Evolutionary conservation across 257 asterid species (phyloP), one percentile per base, ranked within the genome.

Genomic region (Penstemon davidsonii): DNA sequence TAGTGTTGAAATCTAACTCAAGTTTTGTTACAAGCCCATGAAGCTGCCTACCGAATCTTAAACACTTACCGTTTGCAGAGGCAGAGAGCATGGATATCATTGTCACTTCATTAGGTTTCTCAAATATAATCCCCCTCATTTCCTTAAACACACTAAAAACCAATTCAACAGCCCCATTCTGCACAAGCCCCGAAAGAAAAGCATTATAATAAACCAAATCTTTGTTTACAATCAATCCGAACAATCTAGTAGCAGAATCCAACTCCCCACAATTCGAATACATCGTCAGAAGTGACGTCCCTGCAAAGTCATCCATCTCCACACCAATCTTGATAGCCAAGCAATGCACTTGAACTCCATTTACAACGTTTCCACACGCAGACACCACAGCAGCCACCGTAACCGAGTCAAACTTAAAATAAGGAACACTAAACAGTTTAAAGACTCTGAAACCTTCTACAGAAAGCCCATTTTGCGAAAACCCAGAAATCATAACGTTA

Each of bases 291-390:
- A 93, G 74, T 3, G 99, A 84, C 0, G 97, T 84, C 0, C 83
- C 85, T 0, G 75, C 91, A 55, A 84, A 87, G 55, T 77, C 78
- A 66, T 86, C 85, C 65, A 57, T 51, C 49, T 87, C 95, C 59
- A 83, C 88, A 18, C 95, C 95, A 78, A 86, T 76, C 91, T 93
- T 90, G 53, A 87, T 57, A 15, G 87, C 95, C 85, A 86, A 77
- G 69, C 91, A 85, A 74, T 88, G 96, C 81, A 87, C 60, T 70
- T 87, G 96, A 66, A 53, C 41, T 7, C 96, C 96, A 65, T 62
- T 73, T 6, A 56, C 70, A 0, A 74, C 76, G 69, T 49, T 64
- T 6, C 58, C 80, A 70, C 96, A 83, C 0, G 80, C 82, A 39
- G 97, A 79, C 57, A 77, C 67, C 66, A 79, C 80, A 60, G 88